Evolutionary conservation across 495 filamentous ascomycete species (phyloP).

Genomic region (Penicillium canescens): DNA sequence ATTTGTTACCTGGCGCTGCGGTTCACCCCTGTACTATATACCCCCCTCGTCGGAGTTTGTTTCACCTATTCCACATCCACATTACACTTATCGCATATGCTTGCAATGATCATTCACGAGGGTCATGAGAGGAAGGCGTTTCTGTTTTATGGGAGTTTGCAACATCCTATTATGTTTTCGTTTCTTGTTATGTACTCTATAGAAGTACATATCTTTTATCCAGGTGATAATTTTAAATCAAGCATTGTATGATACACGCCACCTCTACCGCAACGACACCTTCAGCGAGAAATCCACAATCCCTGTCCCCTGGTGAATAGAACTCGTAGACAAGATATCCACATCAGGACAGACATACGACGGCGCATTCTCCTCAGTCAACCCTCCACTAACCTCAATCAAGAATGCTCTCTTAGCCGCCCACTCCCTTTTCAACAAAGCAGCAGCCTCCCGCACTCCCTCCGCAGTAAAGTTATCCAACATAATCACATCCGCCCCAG

Average conservation of each 20-base stretch:
- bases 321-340: constrained; percentile 92
- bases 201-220: constrained; percentile 12
- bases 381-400: constrained; percentile 88
- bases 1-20: constrained; percentile 3
- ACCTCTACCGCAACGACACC: constrained; percentile 53
- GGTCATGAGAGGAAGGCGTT: constrained; percentile 18
- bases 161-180: constrained; percentile 1
- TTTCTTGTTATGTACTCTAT: constrained; percentile 16
- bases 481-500: constrained; percentile 96
- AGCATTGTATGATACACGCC: constrained; percentile 10
- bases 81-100: constrained; percentile 11
- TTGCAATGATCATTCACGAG: constrained; percentile 22
- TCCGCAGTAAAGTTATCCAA: constrained; percentile 88
- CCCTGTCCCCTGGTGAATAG: constrained; percentile 90
- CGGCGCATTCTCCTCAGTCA: constrained; percentile 82
- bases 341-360: constrained; percentile 83
- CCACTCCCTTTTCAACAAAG: constrained; percentile 75
- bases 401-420: constrained; percentile 63
- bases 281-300: constrained; percentile 97
- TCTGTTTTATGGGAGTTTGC: constrained; percentile 1
- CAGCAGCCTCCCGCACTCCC: constrained; percentile 70
- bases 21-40: constrained; percentile 20
- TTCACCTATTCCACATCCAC: constrained; percentile 4
- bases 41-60: constrained; percentile 7
- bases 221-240: neutral